Percentiles rank a stretch among this genome's conserved stretches.
Evolutionary conservation across 2,329 filamentous ascomycete genomes (phyloP).

Genomic region (Calycina marina): DNA sequence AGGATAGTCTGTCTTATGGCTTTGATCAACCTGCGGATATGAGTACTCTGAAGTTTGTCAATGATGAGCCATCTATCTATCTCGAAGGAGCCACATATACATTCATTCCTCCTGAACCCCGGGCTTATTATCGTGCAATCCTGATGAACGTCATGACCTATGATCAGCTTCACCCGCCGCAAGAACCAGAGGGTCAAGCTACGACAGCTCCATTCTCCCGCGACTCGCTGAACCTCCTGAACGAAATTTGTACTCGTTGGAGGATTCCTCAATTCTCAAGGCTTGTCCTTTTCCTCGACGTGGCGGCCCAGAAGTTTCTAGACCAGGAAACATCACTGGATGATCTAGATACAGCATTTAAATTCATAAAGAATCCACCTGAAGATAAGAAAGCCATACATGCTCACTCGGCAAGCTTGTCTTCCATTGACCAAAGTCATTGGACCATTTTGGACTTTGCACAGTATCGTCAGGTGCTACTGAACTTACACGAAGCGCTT

Average conservation of each 20-base stretch:
- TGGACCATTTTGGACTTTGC: slow-evolving; percentile 59
- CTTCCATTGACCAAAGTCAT: slow-evolving; percentile 39
- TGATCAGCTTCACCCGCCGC: slow-evolving; percentile 39
- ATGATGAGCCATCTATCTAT: slow-evolving; percentile 16
- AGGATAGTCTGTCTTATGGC: slow-evolving; percentile 22
- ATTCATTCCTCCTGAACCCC: slow-evolving; percentile 76
- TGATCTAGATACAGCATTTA: slow-evolving; percentile 71
- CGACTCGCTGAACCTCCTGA: slow-evolving; percentile 67
- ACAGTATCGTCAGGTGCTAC: slow-evolving; percentile 61
- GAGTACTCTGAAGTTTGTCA: slow-evolving; percentile 18
- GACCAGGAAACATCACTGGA: slow-evolving; percentile 71
- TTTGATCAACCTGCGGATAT: slow-evolving; percentile 26
- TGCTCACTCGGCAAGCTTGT: slow-evolving; percentile 27
- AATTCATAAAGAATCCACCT: slow-evolving; percentile 60
- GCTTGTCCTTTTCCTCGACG: slow-evolving; percentile 69
- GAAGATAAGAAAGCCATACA: slow-evolving; percentile 39
- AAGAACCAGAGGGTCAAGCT: slow-evolving; percentile 29
- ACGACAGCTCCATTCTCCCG: slow-evolving; percentile 44
- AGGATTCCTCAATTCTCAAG: slow-evolving; percentile 73
- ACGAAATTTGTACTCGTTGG: slow-evolving; percentile 79
- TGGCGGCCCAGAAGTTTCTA: slow-evolving; percentile 70
- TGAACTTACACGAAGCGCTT: slow-evolving; percentile 63
- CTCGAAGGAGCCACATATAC: slow-evolving; percentile 59
- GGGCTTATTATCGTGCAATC: slow-evolving; percentile 71
- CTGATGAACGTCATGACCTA: slow-evolving; percentile 60